Evolutionary conservation across 768 basidiomycete species (phyloP), one percentile per base, ranked within the genome.

Genomic region (Lactarius akahatsu): DNA sequence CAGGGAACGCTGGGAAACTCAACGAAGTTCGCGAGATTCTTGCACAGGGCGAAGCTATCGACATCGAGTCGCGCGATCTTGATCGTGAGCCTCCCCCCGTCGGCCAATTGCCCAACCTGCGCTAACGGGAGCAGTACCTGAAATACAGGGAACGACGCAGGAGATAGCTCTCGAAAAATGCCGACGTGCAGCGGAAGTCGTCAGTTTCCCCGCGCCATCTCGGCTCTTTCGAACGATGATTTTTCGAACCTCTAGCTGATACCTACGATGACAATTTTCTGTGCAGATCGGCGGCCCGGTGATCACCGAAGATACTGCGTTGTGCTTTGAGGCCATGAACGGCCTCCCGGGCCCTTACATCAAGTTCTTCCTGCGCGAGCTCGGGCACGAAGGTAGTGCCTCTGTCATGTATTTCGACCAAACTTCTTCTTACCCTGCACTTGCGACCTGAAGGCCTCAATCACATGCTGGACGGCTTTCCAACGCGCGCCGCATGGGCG

Each of bases 321-420:
- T 99, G 7, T 92, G 90, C 70, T 98, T 93, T 73, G 85, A 87
- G 67, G 95, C 97, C 0, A 80, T 98, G 20, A 85, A 88, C 23
- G 96, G 94, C 0, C 84, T 99, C 4, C 97, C 97, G 2, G 97
- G 97, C 0, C 96, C 96, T 0, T 99, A 96, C 78, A 96, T 99
- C 81, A 99, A 99, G 73, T 82, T 92, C 69, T 99, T 99, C 76
- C 78, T 98, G 76, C 81, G 82, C 54, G 83, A 82, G 30, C 76
- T 98, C 6, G 96, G 96, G 2, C 92, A 94, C 74, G 87, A 92
- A 69, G 96, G 96, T 80, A 38, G 11, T 38, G 0, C 36, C 36
- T 38, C 36, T 13, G 11, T 38, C 36, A 0, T 13, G 36, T 11
- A 38, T 38, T 38, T 13, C 1, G 36, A 3, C 36, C 1, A 38